Conservation (phyloP, 2,329 filamentous ascomycete genomes). For the Fusarium sambucinum region DNA sequence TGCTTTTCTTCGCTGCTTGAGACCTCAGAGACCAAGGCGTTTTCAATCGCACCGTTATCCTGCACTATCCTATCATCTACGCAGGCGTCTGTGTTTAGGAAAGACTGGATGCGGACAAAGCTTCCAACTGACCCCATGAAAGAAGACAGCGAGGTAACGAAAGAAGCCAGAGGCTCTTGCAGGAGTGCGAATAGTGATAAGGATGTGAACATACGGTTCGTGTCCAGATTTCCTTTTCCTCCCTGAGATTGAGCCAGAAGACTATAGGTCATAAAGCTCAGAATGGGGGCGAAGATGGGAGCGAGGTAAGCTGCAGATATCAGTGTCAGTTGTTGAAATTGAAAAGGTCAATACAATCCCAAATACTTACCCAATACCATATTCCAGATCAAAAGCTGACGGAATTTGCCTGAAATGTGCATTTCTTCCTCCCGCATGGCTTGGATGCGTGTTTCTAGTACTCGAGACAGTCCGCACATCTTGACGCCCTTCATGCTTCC, state of each 20-base stretch:
- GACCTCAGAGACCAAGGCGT: neutral
- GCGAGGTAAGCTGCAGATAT: constrained; percentile 24
- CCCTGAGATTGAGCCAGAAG: constrained; percentile 21
- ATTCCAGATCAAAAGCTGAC: constrained; percentile 35
- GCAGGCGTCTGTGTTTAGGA: constrained; percentile 24
- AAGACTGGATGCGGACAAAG: constrained; percentile 32
- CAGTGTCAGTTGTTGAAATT: neutral
- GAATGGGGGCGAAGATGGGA: constrained; percentile 33
- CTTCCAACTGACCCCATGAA: constrained; percentile 37
- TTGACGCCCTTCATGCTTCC: constrained; percentile 51
- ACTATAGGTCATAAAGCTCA: constrained; percentile 34
- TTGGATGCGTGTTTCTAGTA: constrained; percentile 32
- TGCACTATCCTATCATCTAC: constrained; percentile 11
- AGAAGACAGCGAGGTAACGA: constrained; percentile 27
- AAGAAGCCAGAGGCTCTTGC: constrained; percentile 23
- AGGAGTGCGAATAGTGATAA: constrained; percentile 32
- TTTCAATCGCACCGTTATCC: neutral
- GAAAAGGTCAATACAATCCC: accelerated
- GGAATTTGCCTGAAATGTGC: constrained; percentile 29
- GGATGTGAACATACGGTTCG: constrained; percentile 37
- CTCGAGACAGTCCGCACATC: constrained; percentile 48
- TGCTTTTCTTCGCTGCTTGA: constrained; percentile 10
- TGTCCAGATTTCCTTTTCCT: constrained; percentile 26
- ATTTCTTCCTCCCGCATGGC: constrained; percentile 21
- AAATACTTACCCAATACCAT: constrained; percentile 32